These are phyloP conservation scores for Penicillium paradoxum DNA, from an alignment of 495 filamentous ascomycete genomes.

Conservation along the genomic window DNA sequence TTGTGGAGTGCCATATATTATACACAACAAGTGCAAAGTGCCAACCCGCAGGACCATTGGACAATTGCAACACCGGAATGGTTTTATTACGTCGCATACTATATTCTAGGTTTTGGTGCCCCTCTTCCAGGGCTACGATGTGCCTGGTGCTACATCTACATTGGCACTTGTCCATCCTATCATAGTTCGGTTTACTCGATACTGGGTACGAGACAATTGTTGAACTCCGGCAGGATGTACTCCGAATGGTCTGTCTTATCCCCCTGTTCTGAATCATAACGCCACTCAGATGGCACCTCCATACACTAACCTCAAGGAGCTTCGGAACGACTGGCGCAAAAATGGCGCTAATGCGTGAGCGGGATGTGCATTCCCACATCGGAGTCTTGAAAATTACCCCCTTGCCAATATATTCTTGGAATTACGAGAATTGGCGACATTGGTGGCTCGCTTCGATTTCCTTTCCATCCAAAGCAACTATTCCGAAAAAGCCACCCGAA, in stretches of 20 bases:
- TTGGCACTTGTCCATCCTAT: neutral
- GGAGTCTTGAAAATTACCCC: neutral
- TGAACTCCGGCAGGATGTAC: neutral
- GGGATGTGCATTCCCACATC: neutral
- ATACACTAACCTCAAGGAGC: neutral
- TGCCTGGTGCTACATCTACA: neutral
- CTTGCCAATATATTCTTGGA: neutral
- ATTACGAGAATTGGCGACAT: neutral
- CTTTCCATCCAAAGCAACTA: neutral
- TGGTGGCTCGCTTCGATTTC: neutral
- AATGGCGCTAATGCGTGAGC: neutral
- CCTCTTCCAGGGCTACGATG: neutral
- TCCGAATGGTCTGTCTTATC: neutral
- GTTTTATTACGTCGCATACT: neutral
- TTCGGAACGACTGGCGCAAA: neutral
- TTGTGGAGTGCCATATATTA: too few species aligned
- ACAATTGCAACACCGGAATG: neutral
- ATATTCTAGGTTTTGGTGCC: neutral
- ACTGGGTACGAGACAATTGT: too few species aligned
- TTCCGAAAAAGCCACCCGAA: neutral
- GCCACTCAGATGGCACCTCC: neutral
- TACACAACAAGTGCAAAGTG: too few species aligned
- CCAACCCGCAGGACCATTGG: too few species aligned
- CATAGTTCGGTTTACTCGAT: neutral
- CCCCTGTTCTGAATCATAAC: neutral